A percentile compares a stretch with the other conserved stretches of the same genome.
These are phyloP conservation scores for Magnusiomyces ingens DNA, from an alignment of 1,139 yeast species.

Conservation along the genomic window DNA sequence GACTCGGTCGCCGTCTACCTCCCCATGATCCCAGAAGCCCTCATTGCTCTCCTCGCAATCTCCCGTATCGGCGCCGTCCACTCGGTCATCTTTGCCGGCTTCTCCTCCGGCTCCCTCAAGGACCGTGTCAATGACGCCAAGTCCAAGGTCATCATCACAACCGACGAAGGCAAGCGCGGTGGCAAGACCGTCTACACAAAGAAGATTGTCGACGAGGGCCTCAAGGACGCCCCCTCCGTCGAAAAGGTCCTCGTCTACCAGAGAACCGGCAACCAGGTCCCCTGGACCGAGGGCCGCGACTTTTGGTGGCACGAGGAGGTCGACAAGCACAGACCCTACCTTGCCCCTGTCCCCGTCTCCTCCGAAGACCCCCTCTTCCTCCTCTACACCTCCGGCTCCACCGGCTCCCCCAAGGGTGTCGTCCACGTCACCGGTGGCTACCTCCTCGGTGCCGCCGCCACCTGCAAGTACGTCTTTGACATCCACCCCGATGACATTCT, in stretches of 20 bases:
- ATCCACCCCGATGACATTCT: conserved; percentile 80
- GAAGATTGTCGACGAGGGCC: conserved; percentile 76
- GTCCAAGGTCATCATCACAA: conserved; percentile 64
- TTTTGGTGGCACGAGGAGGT: conserved; percentile 90
- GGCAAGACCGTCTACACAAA: conserved; percentile 79
- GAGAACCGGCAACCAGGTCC: conserved; percentile 64
- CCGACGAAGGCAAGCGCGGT: conserved; percentile 78
- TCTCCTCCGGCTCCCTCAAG: conserved; percentile 64
- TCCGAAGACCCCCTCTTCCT: conserved; percentile 91
- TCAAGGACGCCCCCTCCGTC: conserved; percentile 62
- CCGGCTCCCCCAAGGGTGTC: conserved; percentile 98
- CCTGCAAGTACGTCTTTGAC: conserved; percentile 91
- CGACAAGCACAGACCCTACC: conserved; percentile 72
- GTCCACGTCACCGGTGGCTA: conserved; percentile 94
- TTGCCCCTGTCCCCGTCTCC: conserved; percentile 81
- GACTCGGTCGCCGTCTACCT: conserved; percentile 80
- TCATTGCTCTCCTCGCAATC: conserved; percentile 66
- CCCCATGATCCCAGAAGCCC: conserved; percentile 83
- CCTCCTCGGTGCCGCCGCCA: conserved; percentile 87
- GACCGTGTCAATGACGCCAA: conserved; percentile 77
- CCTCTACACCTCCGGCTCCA: conserved; percentile 93
- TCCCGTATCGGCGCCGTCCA: conserved; percentile 75
- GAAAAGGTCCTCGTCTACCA: conserved; percentile 62
- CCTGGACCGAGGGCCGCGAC: conserved; percentile 79
- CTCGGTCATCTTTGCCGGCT: conserved; percentile 81